Evolutionary conservation across 2,329 filamentous ascomycete genomes (phyloP), one percentile per base, ranked within the genome.

Genomic region (Thyridium curvatum): DNA sequence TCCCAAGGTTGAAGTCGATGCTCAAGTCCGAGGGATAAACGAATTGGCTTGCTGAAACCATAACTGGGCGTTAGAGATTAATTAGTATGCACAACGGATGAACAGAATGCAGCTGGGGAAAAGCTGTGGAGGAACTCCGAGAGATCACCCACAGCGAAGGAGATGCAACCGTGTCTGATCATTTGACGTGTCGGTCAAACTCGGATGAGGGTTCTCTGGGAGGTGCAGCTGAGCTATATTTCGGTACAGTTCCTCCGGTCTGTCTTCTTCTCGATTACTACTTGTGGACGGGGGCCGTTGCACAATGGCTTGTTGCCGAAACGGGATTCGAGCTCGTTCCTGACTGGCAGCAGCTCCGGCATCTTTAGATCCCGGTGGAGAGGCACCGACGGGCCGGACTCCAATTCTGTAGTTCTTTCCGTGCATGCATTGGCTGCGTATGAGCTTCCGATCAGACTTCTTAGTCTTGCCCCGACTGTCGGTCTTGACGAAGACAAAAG

Each of bases 351-450:
- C 6, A 10, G 6, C 6, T 26, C 21, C 21, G 21, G 21, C 6
- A 6, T 26, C 21, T 6, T 26, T 26, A 10, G 21, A 26, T 26
- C 21, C 16, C 8, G 34, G 9, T 13, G 18, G 8, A 8, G 18
- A 7, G 18, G 34, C 5, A 28, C 4, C n/a, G 13, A 12, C 18
- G 12, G 34, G 16, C 9, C 34, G 17, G 28, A 17, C 15, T 9
- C 34, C 16, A 9, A 35, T 35, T 17, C 18, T 35, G 9, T n/a
- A 17, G 18, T 35, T 35, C 34, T 28, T 35, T 28, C 34, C 34
- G 26, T 35, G 12, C 34, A 35, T 35, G 34, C 34, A 35, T 35
- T 28, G 17, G 34, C 34, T 35, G 13, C 34, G 34, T 26, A 35
- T 35, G 15, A 12, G 34, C 17, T 28, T 21, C 15, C 34, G 34